Base-by-base conservation (phyloP, 192 early-diverging fungal genomes). In the Podochytrium sp. region DNA sequence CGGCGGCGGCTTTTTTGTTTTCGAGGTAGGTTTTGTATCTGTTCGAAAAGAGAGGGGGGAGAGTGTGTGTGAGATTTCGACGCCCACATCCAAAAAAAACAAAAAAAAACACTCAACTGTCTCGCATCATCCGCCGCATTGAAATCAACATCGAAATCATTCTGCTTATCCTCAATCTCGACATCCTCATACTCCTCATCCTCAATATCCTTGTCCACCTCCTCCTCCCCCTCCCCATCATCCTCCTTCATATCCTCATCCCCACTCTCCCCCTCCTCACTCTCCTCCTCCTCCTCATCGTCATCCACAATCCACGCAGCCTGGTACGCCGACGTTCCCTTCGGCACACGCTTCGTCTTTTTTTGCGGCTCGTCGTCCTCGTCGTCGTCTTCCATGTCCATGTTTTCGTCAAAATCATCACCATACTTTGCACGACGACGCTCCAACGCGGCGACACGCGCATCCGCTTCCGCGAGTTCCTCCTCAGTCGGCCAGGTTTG, bases 401-500 rank as follows among this genome's bases (percentile, higher is more conserved):
- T 69, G 32, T 20, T 41, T 55, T 69, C 66, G 37, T 56, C 66
- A 56, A 38, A 69, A 35, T 69, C 50, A 55, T 69, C 74, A 5
- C 74, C 74, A 16, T 41, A 39, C 16, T 51, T 49, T 25, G 64
- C 52, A 49, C 63, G 70, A 29, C 76, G 73, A 6, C 66, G 66
- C 32, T 74, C 30, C 32, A 64, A 18, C 7, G 49, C 63, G 29
- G 70, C 57, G 20, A 75, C 74, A 27, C 74, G 62, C 30, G 51
- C 86, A 71, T 93, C 91, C 71, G 91, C 94, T 40, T 89, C 93
- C 42, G 79, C 85, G 79, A 96, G 80, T 81, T 99, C 97, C 78
- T 98, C 93, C 69, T 96, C 95, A 16, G 95, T 97, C 7, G 97
- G 97, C 97, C 97, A 99, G 35, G 97, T 99, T 79, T 99, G 97